Evolutionary conservation across 1,284 basidiomycete genomes (phyloP), one percentile per base, ranked within the genome.

Genomic region (Tetrapyrgos nigripes): DNA sequence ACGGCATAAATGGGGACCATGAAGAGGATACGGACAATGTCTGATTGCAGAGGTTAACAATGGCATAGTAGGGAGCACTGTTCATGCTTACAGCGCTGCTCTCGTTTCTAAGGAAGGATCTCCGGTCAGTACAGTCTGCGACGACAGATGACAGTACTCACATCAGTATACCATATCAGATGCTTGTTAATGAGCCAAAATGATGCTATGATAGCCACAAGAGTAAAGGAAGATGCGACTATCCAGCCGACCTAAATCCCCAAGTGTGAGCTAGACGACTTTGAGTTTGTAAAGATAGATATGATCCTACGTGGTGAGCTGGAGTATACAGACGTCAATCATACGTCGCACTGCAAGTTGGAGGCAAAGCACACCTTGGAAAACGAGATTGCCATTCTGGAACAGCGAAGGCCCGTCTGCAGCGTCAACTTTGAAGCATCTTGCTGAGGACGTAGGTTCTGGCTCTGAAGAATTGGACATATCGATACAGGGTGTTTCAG

Each of bases 1-100:
- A 83, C 70, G 14, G 88, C 86, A 68, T 93, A 93, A 37, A 92
- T 79, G 3, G 91, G 90, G 2, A 92, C 89, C 87, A 94, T 88
- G 72, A 93, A 85, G 24, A 94, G 79, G 17, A 93, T 78, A 1
- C 91, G 85, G 31, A 92, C 80, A 60, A 89, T 88, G 67, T 88
- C 87, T 89, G 31, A 17, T 33, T 37, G 21, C 17, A 8, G n/a
- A 49, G 46, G 23, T 31, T 26, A 27, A 14, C 14, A 14, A 23
- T 27, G 4, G 47, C 13, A 8, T 17, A 11, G 21, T 28, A 23
- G 4, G 49, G 23, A 58, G 21, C 14, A 9, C 11, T 8, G 28
- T 43, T 43, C 21, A 24, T 10, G 72, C 81, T 49, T 67, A 88
- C 88, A 85, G 59, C 88, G 77, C 71, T 90, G 88, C 66, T 89